Base-by-base conservation (phyloP, 352 stramenopile species). In the Phytopythium vexans region DNA sequence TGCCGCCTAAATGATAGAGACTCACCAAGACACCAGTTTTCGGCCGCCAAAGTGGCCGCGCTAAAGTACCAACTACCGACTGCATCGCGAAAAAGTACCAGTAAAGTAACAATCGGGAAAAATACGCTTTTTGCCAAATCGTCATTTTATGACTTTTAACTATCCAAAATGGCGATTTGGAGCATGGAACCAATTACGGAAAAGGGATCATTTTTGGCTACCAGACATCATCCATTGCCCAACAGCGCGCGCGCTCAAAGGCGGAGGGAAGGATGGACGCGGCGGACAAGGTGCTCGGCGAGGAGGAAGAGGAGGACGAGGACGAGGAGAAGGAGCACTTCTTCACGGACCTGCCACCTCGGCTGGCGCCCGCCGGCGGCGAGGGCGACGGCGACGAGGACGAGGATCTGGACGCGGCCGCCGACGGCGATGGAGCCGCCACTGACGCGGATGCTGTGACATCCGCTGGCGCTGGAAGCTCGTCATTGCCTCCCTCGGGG, bases 271-370 rank as follows among this genome's bases (percentile, higher is more conserved):
- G 33, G 8, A 66, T 66, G 58, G 58, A 66, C 45, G 45, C 45
- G 43, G 33, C 53, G 46, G 58, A 68, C 46, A 68, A 64, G 52
- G 60, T 68, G 60, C 52, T 66, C 32, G 45, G 45, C 9, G 42
- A 48, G 16, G 45, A 38, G 16, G 56, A 59, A 8, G 60, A 68
- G 37, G 54, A 61, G 33, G 57, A 68, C 37, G 62, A 70, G 52
- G 62, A 65, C 43, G 56, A 70, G 54, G 62, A 70, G 49, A 66
- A 70, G 47, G 57, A 70, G 62, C 62, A 70, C 31, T 70, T 70
- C 48, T 70, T 70, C 54, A 50, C 54, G 38, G 62, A 70, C 47
- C 35, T 70, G 34, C 32, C 45, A 14, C 32, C 45, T 3, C 32
- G 6, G 41, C 16, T 12, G 14, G 51, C 47, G 41, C 34, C 39